These are phyloP conservation scores for Echeveria elegans DNA, from an alignment of 164 flowering plant genomes.

Conservation along the genomic window DNA sequence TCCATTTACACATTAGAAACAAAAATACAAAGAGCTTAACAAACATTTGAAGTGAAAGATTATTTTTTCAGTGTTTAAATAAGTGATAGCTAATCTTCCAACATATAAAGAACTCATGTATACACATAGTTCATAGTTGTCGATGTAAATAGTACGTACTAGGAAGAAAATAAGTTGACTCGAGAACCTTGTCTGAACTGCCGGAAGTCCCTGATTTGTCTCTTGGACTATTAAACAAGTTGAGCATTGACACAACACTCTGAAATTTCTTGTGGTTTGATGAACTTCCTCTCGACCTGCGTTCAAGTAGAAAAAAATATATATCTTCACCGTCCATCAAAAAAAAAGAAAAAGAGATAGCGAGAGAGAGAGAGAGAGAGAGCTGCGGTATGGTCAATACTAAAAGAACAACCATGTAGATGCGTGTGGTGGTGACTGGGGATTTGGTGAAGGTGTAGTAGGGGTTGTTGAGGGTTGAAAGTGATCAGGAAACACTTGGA, in stretches of 20 bases:
- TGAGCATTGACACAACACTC: conserved; percentile 58
- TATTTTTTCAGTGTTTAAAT: no score
- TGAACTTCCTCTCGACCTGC: conserved; percentile 30
- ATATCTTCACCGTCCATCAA: no score
- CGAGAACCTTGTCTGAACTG: conserved; percentile 29
- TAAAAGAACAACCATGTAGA: no score
- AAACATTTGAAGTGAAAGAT: no score
- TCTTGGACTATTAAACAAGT: conserved; percentile 50
- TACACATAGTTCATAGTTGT: no score
- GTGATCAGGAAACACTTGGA: conserved; percentile 55
- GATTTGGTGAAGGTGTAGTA: conserved; percentile 18
- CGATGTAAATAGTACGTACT: neutral
- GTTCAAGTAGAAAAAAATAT: conserved; percentile 22
- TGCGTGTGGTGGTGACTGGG: conserved; percentile 22
- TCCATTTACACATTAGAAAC: no score
- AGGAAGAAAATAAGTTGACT: neutral
- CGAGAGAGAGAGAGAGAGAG: no score
- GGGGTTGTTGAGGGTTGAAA: conserved; percentile 43
- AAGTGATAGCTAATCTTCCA: no score
- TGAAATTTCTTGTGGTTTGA: conserved; percentile 38
- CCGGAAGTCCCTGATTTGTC: conserved; percentile 54
- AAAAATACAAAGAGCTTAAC: no score
- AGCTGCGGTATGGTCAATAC: no score
- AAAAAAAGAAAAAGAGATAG: no score
- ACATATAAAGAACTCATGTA: no score